Evolutionary conservation across 176 grass and related monocot genomes (phyloP), one percentile per base, ranked within the genome.

Genomic region (Musa troglodytarum): DNA sequence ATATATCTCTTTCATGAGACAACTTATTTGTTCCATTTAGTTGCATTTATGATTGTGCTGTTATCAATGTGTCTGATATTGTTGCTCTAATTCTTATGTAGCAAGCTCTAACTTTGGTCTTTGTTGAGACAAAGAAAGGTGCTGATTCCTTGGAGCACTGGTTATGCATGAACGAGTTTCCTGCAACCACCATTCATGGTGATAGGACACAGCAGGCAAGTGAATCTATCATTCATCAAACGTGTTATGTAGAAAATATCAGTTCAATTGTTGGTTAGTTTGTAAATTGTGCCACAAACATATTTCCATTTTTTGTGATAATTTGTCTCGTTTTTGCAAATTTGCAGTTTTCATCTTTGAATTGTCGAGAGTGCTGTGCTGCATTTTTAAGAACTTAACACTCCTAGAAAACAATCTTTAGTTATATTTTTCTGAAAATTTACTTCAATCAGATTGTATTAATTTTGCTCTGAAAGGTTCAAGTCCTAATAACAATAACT

Each of bases 41-140:
- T 53, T 75, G 53, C 54, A 52, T 17, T 43, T 29, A 20, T 61
- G 50, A 29, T 63, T 75, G 68, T 65, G 11, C 1, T 78, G 51
- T n/a, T 49, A 77, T 16, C 10, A 58, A 15, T 61, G 55, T 76
- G 20, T 43, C 12, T 20, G 13, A 76, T 70, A 75, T 59, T 76
- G 19, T 76, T 67, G 21, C 81, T 26, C 58, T 49, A 71, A 26
- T 49, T 64, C 81, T 73, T 62, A 53, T 86, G 77, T 82, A 96
- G 93, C 85, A 90, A 80, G 22, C 85, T 71, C 83, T 96, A 57
- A 96, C 93, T 78, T 80, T 96, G 43, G 93, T 96, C 54, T 96
- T 96, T 79, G 93, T 96, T 74, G 93, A 96, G 77, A 96, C 89
- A 66, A 96, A 96, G 85, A 92, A 90, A 54, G 93, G 93, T 9